Evolutionary conservation across 129 eudicot genomes (phyloP).

Genomic region (Arctium lappa): DNA sequence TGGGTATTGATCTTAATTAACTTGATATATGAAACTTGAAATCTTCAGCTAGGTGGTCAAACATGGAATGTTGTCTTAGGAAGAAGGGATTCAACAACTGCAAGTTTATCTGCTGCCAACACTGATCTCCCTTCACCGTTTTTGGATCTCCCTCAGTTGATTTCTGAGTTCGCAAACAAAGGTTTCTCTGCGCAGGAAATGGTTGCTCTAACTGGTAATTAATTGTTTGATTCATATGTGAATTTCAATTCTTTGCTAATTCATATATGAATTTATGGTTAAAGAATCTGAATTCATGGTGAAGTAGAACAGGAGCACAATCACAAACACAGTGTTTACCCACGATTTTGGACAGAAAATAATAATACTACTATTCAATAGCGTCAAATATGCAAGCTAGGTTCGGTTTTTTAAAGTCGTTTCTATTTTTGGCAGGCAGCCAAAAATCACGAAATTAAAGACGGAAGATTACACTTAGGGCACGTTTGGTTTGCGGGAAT

Average conservation of each 20-base stretch:
- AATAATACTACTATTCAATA: too few relatives aligned
- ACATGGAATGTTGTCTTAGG: slow-evolving; percentile 45
- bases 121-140: slow-evolving; percentile 42
- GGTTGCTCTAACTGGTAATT: slow-evolving; percentile 47
- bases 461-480: too few relatives aligned
- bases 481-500: too few relatives aligned
- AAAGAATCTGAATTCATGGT: too few relatives aligned
- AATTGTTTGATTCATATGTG: not conserved
- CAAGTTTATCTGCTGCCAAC: slow-evolving; percentile 23
- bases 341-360: too few relatives aligned
- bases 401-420: too few relatives aligned
- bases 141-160: slow-evolving; percentile 32
- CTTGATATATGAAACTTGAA: not conserved
- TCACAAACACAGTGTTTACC: too few relatives aligned
- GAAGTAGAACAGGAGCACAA: too few relatives aligned
- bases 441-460: too few relatives aligned
- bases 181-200: slow-evolving; percentile 40
- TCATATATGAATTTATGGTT: not conserved
- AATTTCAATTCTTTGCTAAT: not conserved
- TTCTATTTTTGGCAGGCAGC: too few relatives aligned
- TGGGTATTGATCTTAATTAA: too few relatives aligned
- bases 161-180: slow-evolving; percentile 25
- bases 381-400: too few relatives aligned
- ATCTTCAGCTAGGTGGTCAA: slow-evolving; percentile 45
- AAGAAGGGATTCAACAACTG: slow-evolving; percentile 37